Base-by-base conservation (phyloP, 2,329 filamentous ascomycete species). In the Talaromyces marneffei region DNA sequence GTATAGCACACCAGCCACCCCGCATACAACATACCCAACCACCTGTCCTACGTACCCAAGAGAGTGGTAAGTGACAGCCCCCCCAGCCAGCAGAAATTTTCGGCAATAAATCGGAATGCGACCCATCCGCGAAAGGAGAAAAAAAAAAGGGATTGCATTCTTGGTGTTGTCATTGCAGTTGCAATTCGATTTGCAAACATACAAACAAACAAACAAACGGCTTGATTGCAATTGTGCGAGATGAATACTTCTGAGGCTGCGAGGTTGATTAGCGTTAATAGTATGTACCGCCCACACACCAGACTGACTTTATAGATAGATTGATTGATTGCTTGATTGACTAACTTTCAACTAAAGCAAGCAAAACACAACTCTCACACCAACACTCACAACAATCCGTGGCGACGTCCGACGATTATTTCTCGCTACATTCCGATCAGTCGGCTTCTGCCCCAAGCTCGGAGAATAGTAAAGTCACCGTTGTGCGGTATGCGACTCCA, bases 361-460 rank as follows among this genome's bases (percentile, higher is more conserved):
- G 70, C 67, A 73, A 71, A 64, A 79, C 79, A 55, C 76, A 79
- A 66, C 67, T 80, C 55, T 66, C 73, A 14, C 75, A 74, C 53
- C 70, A 75, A 50, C 67, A 75, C 48, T 80, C 78, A 2, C 72
- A 75, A 64, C 78, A 77, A 65, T 82, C 79, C n/a, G 71, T 76
- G 40, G 74, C 77, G 52, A 79, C 78, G 37, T 80, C 79, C 23
- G 77, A 79, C 67, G 78, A 81, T 66, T 81, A 79, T 63, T 80
- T 78, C 65, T 79, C 78, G 16, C 75, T 80, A 62, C 42, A 56
- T 18, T 79, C 78, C 25, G 74, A 80, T 55, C 71, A 69, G 63
- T 72, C 73, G 18, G 62, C 63, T 14, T 64, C 63, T 7, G 35
- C 27, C 20, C 59, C 42, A 27, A 75, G 74, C 62, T 72, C 70